These are phyloP conservation scores for Populus simonii DNA, from an alignment of 345 rosid genomes.

Conservation along the genomic window DNA sequence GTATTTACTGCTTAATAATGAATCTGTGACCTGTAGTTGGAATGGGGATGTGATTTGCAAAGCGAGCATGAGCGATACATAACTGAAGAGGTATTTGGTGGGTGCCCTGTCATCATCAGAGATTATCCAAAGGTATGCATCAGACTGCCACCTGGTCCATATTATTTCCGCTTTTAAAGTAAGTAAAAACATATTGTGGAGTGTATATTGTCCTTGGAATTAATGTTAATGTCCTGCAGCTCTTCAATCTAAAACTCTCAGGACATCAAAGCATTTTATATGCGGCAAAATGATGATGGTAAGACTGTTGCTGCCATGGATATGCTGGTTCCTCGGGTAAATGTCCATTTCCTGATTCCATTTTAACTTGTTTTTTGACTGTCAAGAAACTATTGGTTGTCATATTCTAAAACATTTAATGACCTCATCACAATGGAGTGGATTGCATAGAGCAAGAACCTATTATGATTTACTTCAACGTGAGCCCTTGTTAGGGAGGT, in stretches of 20 bases:
- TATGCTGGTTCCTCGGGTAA: conserved; percentile 95
- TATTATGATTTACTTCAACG: neutral
- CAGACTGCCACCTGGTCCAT: neutral
- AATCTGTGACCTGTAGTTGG: conserved; percentile 49
- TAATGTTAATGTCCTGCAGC: conserved; percentile 1
- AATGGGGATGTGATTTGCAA: conserved; percentile 97
- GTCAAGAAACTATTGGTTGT: neutral
- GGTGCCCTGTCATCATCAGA: conserved; percentile 84
- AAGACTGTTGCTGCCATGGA: conserved; percentile 99
- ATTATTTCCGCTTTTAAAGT: conserved; percentile 2
- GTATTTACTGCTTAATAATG: neutral
- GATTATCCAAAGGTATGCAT: conserved; percentile 81
- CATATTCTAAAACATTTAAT: neutral
- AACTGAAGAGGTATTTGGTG: conserved; percentile 82
- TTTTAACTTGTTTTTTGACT: neutral
- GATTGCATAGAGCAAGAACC: neutral
- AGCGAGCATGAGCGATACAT: conserved; percentile 99
- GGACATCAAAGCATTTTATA: conserved; percentile 97
- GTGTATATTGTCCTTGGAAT: neutral
- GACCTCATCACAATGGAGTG: neutral
- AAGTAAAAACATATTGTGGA: neutral
- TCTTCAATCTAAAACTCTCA: conserved; percentile 27
- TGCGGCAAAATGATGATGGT: conserved; percentile 96
- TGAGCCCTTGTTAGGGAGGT: neutral
- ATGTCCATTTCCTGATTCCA: neutral